Conservation (phyloP, 805 yeast genomes). For the Metschnikowia hibisci region DNA sequence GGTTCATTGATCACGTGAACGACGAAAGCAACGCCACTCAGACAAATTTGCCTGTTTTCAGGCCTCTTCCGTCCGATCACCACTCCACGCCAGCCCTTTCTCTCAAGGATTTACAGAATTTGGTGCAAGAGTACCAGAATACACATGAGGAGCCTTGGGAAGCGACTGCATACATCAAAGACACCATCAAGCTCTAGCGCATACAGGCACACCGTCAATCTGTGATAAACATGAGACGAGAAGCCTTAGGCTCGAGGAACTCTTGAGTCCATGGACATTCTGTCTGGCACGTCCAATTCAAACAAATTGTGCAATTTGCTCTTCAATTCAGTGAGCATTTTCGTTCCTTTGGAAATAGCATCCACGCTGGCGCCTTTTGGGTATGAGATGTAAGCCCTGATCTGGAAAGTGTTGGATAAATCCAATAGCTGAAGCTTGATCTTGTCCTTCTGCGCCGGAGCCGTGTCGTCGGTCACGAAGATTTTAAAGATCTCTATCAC, state of each 20-base stretch:
- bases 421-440: slow-evolving; percentile 42
- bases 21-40: slow-evolving; percentile 16
- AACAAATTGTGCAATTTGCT: slow-evolving; percentile 65
- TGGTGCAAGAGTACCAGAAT: slow-evolving; percentile 9
- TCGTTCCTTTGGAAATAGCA: slow-evolving; percentile 59
- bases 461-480: slow-evolving; percentile 34
- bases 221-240: background rate
- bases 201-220: background rate
- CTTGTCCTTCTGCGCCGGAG: slow-evolving; percentile 19
- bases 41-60: slow-evolving; percentile 21
- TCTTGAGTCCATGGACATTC: slow-evolving; percentile 78
- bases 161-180: background rate
- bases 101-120: slow-evolving; percentile 14
- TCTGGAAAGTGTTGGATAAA: slow-evolving; percentile 51
- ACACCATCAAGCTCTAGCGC: slow-evolving; percentile 5
- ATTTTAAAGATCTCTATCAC: slow-evolving; percentile 57
- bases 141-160: slow-evolving; percentile 2
- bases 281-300: slow-evolving; percentile 68
- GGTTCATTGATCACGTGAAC: slow-evolving; percentile 43
- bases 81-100: slow-evolving; percentile 22
- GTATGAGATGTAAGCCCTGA: slow-evolving; percentile 68
- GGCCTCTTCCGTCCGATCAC: slow-evolving; percentile 35
- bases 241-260: slow-evolving; percentile 24
- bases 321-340: slow-evolving; percentile 58
- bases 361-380: slow-evolving; percentile 73